phyloP scores from a whole-genome alignment of 2,329 filamentous ascomycete genomes.

The Daldinia eschscholtzii region DNA sequence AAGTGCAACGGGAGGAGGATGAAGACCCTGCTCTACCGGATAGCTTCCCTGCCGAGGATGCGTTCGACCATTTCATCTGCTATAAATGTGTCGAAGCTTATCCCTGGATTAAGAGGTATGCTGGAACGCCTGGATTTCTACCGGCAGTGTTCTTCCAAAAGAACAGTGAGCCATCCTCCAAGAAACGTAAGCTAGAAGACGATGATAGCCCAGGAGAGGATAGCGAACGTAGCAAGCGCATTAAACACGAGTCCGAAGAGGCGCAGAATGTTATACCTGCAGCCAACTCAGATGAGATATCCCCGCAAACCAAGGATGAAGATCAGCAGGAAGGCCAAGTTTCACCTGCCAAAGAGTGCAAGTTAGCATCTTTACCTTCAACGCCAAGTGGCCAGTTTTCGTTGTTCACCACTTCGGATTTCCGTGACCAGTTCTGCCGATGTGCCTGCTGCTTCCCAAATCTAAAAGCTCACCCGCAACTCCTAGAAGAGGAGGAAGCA shows the following conservation, averaged over 20 bases:
- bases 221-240: constrained; percentile 63
- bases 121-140: constrained; percentile 82
- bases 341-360: constrained; percentile 62
- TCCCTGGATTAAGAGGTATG: constrained; percentile 93
- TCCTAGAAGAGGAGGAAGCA: constrained; percentile 92
- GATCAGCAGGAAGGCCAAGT: constrained; percentile 38
- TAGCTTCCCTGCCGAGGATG: constrained; percentile 89
- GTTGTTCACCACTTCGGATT: constrained; percentile 83
- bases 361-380: constrained; percentile 69
- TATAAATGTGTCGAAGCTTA: constrained; percentile 91
- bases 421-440: constrained; percentile 85
- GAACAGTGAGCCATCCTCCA: constrained; percentile 53
- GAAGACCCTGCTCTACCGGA: constrained; percentile 75
- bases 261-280: constrained; percentile 29
- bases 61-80: constrained; percentile 91
- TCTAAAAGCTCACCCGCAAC: constrained; percentile 78
- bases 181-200: constrained; percentile 76
- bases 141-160: constrained; percentile 71
- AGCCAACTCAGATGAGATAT: constrained; percentile 21
- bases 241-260: constrained; percentile 58
- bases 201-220: constrained; percentile 57
- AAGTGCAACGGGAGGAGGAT: constrained; percentile 61
- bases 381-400: constrained; percentile 74
- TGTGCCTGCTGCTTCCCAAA: constrained; percentile 84
- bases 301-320: constrained; percentile 43